Evolutionary conservation across 164 flowering plant species (phyloP).

Genomic region (Vitis rotundifolia): DNA sequence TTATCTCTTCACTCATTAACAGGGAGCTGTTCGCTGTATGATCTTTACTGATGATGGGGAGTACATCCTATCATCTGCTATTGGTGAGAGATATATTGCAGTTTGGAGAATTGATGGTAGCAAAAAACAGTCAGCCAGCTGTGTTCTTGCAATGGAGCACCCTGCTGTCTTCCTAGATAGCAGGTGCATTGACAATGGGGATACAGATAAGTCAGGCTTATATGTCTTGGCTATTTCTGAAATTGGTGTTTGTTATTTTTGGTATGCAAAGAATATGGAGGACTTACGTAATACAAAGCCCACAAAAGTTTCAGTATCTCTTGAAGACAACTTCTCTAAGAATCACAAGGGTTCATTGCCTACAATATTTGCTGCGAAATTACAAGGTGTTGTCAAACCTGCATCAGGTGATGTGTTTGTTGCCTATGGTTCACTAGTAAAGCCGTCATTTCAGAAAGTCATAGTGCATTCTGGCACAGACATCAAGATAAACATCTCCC

Average conservation of each 20-base stretch:
- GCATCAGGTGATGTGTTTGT: constrained; percentile 54
- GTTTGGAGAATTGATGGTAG: constrained; percentile 72
- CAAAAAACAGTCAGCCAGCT: constrained; percentile 67
- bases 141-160: constrained; percentile 89
- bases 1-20: constrained; percentile 14
- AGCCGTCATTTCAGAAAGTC: constrained; percentile 81
- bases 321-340: constrained; percentile 32
- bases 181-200: constrained; percentile 27
- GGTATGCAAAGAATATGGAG: constrained; percentile 68
- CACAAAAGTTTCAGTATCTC: constrained; percentile 54
- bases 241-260: constrained; percentile 74
- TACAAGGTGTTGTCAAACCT: constrained; percentile 46
- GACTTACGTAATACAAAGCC: constrained; percentile 65
- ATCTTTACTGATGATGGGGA: constrained; percentile 78
- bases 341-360: constrained; percentile 44
- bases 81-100: constrained; percentile 81
- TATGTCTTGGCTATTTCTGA: constrained; percentile 86
- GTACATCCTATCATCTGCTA: constrained; percentile 82
- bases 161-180: constrained; percentile 82
- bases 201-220: constrained; percentile 36
- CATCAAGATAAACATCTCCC: constrained; percentile 43
- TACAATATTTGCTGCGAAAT: constrained; percentile 67
- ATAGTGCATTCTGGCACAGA: constrained; percentile 63
- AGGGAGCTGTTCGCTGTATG: constrained; percentile 86
- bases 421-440: constrained; percentile 75